A percentile compares a stretch with the other conserved stretches of the same genome.
phyloP scores from a whole-genome alignment of 83 land plant species.

The Isoetes engelmannii region DNA sequence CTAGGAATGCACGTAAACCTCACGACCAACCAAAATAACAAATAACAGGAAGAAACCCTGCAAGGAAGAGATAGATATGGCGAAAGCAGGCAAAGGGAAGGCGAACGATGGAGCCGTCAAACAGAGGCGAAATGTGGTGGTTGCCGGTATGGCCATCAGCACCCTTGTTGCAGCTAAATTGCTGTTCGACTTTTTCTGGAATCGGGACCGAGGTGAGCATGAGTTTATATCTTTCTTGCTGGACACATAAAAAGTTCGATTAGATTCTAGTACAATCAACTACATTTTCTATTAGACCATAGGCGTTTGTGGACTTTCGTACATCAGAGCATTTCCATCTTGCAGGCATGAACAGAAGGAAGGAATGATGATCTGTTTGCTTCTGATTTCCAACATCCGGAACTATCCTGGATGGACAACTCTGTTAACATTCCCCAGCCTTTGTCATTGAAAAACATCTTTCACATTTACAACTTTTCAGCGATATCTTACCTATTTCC shows the following conservation, averaged over 20 bases:
- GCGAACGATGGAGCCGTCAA: constrained; percentile 17
- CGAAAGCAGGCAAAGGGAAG: background rate
- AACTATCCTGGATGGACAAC: no score
- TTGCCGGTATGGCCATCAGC: constrained; percentile 55
- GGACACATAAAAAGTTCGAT: background rate
- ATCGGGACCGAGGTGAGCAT: constrained; percentile 29
- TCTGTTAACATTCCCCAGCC: no score
- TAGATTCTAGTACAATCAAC: background rate
- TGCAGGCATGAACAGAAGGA: background rate
- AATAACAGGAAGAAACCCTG: no score
- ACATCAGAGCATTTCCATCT: background rate
- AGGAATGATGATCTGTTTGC: background rate
- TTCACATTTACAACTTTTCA: no score
- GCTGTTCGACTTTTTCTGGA: constrained; percentile 30
- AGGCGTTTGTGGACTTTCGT: background rate
- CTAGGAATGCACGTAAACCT: no score
- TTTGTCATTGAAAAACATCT: no score
- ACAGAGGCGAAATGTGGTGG: constrained; percentile 27
- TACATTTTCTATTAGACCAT: background rate
- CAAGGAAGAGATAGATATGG: no score
- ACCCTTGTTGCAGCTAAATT: constrained; percentile 43
- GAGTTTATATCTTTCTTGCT: background rate
- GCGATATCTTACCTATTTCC: no score
- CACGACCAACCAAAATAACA: no score
- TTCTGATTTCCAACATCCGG: no score